Conservation (phyloP, 1,284 basidiomycete species). For the Ustilago crameri region DNA sequence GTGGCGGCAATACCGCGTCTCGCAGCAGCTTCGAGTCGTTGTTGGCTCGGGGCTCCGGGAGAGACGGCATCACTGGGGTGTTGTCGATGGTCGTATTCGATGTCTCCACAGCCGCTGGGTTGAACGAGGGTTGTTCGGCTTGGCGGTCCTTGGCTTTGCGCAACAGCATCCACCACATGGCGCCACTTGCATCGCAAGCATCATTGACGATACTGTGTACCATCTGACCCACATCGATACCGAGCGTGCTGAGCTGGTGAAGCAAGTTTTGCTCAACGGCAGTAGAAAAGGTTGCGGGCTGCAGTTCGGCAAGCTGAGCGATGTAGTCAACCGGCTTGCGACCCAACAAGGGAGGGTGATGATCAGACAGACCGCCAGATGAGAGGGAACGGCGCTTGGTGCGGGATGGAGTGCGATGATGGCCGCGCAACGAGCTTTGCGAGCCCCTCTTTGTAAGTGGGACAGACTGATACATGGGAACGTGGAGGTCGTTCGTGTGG, state of each 20-base stretch:
- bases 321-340: constrained; percentile 73
- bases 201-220: constrained; percentile 89
- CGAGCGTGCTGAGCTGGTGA: constrained; percentile 79
- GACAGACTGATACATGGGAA: constrained; percentile 29
- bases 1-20: constrained; percentile 12
- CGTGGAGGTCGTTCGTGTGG: constrained; percentile 13
- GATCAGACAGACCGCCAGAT: constrained; percentile 66
- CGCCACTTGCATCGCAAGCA: constrained; percentile 90
- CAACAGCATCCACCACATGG: constrained; percentile 96
- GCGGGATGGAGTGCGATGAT: constrained; percentile 85
- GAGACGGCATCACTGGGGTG: not conserved
- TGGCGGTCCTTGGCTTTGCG: constrained; percentile 76
- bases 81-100: not conserved
- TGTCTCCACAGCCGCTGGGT: constrained; percentile 2
- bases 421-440: constrained; percentile 59
- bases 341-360: constrained; percentile 48
- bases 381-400: constrained; percentile 90
- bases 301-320: constrained; percentile 76
- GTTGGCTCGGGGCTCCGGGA: not conserved
- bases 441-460: constrained; percentile 47
- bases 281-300: constrained; percentile 85
- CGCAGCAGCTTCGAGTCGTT: not conserved
- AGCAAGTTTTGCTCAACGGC: constrained; percentile 80
- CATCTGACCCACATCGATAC: constrained; percentile 93
- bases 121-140: constrained; percentile 5